Evolutionary conservation across 768 basidiomycete species (phyloP).

Genomic region (Leccinum subtestaceum): DNA sequence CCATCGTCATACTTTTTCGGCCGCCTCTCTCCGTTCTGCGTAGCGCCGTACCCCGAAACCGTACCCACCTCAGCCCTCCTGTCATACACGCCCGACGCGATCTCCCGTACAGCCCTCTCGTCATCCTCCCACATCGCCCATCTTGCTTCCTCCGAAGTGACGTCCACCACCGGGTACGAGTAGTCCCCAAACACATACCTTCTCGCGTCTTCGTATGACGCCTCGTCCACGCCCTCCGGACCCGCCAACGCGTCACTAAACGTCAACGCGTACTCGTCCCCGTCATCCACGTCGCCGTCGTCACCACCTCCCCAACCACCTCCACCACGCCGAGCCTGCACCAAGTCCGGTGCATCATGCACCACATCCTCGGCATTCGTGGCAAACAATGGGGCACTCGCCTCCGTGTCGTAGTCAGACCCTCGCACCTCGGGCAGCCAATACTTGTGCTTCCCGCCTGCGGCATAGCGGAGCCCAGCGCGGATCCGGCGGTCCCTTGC

Average conservation of each 20-base stretch:
- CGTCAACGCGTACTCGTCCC: slow-evolving; percentile 31
- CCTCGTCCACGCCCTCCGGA: slow-evolving; percentile 69
- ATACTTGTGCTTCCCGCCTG: slow-evolving; percentile 91
- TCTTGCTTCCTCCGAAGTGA: slow-evolving; percentile 55
- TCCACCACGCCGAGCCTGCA: slow-evolving; percentile 32
- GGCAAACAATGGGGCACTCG: slow-evolving; percentile 72
- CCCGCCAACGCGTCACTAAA: slow-evolving; percentile 35
- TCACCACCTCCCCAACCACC: slow-evolving; percentile 1
- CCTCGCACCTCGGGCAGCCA: slow-evolving; percentile 76
- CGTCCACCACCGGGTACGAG: slow-evolving; percentile 86
- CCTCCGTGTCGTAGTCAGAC: slow-evolving; percentile 45
- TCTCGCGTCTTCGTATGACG: slow-evolving; percentile 71
- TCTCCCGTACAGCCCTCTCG: slow-evolving; percentile 29
- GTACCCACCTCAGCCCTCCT: neutral
- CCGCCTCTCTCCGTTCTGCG: slow-evolving; percentile 13
- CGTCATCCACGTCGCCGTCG: slow-evolving; percentile 35
- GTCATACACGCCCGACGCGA: slow-evolving; percentile 11
- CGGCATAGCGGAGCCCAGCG: slow-evolving; percentile 87
- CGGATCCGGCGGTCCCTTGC: slow-evolving; percentile 84
- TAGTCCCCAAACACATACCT: slow-evolving; percentile 88
- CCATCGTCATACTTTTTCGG: slow-evolving; percentile 6
- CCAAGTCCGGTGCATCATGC: slow-evolving; percentile 55
- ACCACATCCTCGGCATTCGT: slow-evolving; percentile 62
- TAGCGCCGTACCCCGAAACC: slow-evolving; percentile 26
- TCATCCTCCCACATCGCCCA: slow-evolving; percentile 30